These are phyloP conservation scores for Mortierella claussenii DNA, from an alignment of 192 early-diverging fungal species.

Conservation along the genomic window DNA sequence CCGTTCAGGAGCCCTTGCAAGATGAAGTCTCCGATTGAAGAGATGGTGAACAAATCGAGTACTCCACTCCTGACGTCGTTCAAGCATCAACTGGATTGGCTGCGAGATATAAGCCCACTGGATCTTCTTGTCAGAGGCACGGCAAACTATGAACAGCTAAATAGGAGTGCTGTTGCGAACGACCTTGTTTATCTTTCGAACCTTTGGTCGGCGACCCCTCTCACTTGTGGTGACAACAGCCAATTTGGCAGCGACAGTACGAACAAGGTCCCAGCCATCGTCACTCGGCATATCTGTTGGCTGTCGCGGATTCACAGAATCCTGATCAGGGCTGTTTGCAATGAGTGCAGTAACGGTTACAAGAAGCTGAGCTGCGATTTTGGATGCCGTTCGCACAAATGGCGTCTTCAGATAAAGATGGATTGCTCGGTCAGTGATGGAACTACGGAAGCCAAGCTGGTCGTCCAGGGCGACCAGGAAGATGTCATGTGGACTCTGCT, in stretches of 20 bases:
- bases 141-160: neutral
- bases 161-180: neutral
- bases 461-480: constrained; percentile 14
- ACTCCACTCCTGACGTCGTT: neutral
- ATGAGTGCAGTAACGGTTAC: constrained; percentile 25
- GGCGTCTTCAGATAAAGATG: constrained; percentile 21
- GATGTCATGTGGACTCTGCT: constrained; percentile 31
- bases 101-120: neutral
- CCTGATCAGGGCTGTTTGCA: constrained; percentile 18
- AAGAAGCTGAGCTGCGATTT: constrained; percentile 9
- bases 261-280: neutral
- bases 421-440: constrained; percentile 26
- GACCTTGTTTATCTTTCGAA: neutral
- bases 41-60: neutral
- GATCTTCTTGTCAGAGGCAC: constrained; percentile 3
- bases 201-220: neutral
- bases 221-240: neutral
- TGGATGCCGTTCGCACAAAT: constrained; percentile 20
- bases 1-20: neutral
- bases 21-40: neutral
- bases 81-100: neutral
- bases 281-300: constrained; percentile 22
- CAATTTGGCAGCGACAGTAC: neutral
- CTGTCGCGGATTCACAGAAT: constrained; percentile 4
- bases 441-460: constrained; percentile 4